phyloP scores from a whole-genome alignment of 2,329 filamentous ascomycete species.

The Colletotrichum salicis region DNA sequence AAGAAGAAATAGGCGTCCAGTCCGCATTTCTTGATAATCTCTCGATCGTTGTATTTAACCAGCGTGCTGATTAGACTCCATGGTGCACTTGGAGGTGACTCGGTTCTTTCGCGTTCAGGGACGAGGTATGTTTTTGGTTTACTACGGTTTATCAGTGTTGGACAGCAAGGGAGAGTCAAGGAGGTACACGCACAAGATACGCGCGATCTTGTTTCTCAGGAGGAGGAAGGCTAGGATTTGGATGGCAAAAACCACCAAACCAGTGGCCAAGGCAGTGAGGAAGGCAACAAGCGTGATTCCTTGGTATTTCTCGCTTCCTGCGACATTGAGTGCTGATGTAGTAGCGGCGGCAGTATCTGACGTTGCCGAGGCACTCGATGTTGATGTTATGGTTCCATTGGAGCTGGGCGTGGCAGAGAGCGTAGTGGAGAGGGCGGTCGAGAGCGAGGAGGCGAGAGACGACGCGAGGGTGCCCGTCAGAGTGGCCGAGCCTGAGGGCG shows the following conservation, averaged over 20 bases:
- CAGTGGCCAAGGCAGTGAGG: conserved; percentile 71
- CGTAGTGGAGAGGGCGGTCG: conserved; percentile 10
- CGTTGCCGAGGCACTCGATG: not conserved
- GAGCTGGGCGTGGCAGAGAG: conserved; percentile 19
- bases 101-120: conserved; percentile 83
- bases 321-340: not conserved
- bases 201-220: conserved; percentile 79
- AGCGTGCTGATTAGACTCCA: conserved; percentile 67
- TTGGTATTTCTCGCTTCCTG: conserved; percentile 37
- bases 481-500: conserved; percentile 35
- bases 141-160: conserved; percentile 52
- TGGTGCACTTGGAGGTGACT: conserved; percentile 71
- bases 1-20: conserved; percentile 98
- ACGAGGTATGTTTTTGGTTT: conserved; percentile 89
- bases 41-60: conserved; percentile 76
- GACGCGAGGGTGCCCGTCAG: conserved; percentile 39
- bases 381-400: conserved; percentile 18
- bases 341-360: not conserved
- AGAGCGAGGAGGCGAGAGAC: conserved; percentile 20
- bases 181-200: conserved; percentile 77
- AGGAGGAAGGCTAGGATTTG: conserved; percentile 78
- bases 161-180: not conserved
- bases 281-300: conserved; percentile 66
- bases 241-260: conserved; percentile 70
- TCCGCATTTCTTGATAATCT: conserved; percentile 94